phyloP scores from a whole-genome alignment of 2,329 filamentous ascomycete genomes.

The Coniochaeta pulveracea region DNA sequence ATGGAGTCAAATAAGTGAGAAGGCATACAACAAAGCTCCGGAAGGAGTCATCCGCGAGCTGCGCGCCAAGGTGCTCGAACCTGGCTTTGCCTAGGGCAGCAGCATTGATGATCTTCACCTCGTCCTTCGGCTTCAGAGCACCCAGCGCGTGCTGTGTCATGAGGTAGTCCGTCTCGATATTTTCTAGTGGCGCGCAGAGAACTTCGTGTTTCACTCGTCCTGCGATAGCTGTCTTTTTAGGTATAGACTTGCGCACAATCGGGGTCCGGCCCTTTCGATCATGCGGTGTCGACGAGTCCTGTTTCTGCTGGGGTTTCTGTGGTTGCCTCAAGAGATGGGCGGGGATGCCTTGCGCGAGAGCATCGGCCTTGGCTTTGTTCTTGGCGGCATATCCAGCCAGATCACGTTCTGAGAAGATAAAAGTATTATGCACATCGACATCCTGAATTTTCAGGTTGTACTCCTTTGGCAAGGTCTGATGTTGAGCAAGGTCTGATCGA shows the following conservation, averaged over 20 bases:
- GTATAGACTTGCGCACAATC: constrained; percentile 54
- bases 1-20: neutral
- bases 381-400: constrained; percentile 62
- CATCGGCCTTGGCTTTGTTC: constrained; percentile 43
- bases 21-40: constrained; percentile 48
- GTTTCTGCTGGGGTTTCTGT: constrained; percentile 21
- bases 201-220: constrained; percentile 68
- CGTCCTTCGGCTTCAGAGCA: constrained; percentile 49
- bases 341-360: constrained; percentile 47
- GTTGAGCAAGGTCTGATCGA: constrained; percentile 48
- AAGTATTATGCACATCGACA: constrained; percentile 66
- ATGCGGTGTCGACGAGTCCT: constrained; percentile 14
- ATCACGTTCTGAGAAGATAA: constrained; percentile 88
- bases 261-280: constrained; percentile 33
- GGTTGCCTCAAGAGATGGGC: constrained; percentile 38
- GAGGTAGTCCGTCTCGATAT: constrained; percentile 55
- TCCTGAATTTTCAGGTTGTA: constrained; percentile 70
- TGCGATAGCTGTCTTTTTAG: constrained; percentile 68
- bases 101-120: constrained; percentile 36
- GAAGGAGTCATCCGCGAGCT: constrained; percentile 30
- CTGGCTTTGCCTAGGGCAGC: constrained; percentile 35
- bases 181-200: constrained; percentile 61
- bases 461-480: constrained; percentile 72
- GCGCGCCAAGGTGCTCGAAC: constrained; percentile 48
- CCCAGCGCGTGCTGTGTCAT: constrained; percentile 46